These are phyloP conservation scores for Pyricularia grisea DNA, from an alignment of 2,329 filamentous ascomycete genomes.

Conservation along the genomic window DNA sequence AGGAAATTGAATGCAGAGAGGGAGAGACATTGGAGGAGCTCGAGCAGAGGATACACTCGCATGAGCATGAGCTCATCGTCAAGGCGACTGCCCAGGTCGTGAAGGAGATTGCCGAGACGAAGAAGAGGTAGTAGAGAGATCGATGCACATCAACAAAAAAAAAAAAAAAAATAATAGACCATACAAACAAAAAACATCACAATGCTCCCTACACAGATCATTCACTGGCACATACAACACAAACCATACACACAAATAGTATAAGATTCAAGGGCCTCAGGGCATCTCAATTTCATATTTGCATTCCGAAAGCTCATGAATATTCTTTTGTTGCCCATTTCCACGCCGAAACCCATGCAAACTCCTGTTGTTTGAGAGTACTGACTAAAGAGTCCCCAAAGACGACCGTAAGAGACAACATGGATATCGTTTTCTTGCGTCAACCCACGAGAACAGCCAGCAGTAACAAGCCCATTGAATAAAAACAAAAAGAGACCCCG, in stretches of 20 bases:
- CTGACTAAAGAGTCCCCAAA: slow-evolving; percentile 2
- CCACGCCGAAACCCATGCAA: slow-evolving; percentile 8
- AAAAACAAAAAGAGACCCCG: slow-evolving; percentile 4
- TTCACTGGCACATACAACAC: not conserved
- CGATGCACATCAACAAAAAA: not conserved
- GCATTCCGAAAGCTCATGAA: slow-evolving; percentile 4
- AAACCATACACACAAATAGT: not conserved
- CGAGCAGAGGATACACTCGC: slow-evolving; percentile 61
- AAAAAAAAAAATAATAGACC: not conserved
- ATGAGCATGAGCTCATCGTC: slow-evolving; percentile 73
- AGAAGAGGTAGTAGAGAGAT: slow-evolving; percentile 5
- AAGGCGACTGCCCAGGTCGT: slow-evolving; percentile 52
- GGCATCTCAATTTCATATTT: slow-evolving; percentile 8
- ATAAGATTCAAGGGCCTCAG: not conserved
- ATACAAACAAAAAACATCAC: not conserved
- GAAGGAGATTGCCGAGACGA: slow-evolving; percentile 22
- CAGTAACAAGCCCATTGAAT: not conserved
- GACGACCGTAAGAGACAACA: not conserved
- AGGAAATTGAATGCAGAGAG: slow-evolving; percentile 56
- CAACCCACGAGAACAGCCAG: not conserved
- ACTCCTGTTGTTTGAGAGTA: slow-evolving; percentile 4
- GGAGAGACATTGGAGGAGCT: slow-evolving; percentile 58
- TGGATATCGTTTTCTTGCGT: not conserved
- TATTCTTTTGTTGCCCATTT: slow-evolving; percentile 6
- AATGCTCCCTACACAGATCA: not conserved